phyloP scores from a whole-genome alignment of 345 rosid species.

The Boechera divaricarpa region DNA sequence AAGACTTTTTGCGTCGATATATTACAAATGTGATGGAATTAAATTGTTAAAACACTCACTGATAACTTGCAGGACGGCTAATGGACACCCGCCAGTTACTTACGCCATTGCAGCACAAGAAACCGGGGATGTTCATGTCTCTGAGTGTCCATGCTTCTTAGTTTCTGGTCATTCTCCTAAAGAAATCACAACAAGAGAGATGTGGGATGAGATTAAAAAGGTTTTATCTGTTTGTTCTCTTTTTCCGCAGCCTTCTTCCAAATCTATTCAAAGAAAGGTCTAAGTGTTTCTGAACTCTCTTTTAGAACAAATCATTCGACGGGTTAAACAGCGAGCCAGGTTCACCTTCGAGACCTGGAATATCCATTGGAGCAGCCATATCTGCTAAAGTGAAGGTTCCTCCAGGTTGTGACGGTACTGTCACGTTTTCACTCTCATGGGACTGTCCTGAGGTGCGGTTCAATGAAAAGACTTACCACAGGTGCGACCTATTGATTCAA shows the following conservation, averaged over 20 bases:
- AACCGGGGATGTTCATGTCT: constrained; percentile 56
- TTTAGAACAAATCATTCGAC: constrained; percentile 66
- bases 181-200: constrained; percentile 49
- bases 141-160: constrained; percentile 63
- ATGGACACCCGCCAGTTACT: constrained; percentile 56
- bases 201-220: constrained; percentile 81
- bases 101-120: constrained; percentile 64
- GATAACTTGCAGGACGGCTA: constrained; percentile 59
- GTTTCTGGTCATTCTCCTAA: constrained; percentile 55
- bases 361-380: constrained; percentile 81
- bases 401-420: constrained; percentile 44
- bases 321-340: constrained; percentile 43
- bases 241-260: background rate
- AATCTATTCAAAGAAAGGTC: background rate
- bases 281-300: background rate
- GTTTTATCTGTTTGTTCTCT: constrained; percentile 34
- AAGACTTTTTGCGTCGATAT: background rate
- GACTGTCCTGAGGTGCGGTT: constrained; percentile 82
- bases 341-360: constrained; percentile 67
- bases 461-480: constrained; percentile 67
- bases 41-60: background rate
- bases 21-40: background rate
- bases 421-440: constrained; percentile 82
- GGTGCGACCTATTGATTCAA: constrained; percentile 45
- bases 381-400: constrained; percentile 73